A percentile compares a stretch with the other conserved stretches of the same genome.
These are phyloP conservation scores for Colletotrichum incanum DNA, from an alignment of 2,329 filamentous ascomycete species.

Conservation along the genomic window DNA sequence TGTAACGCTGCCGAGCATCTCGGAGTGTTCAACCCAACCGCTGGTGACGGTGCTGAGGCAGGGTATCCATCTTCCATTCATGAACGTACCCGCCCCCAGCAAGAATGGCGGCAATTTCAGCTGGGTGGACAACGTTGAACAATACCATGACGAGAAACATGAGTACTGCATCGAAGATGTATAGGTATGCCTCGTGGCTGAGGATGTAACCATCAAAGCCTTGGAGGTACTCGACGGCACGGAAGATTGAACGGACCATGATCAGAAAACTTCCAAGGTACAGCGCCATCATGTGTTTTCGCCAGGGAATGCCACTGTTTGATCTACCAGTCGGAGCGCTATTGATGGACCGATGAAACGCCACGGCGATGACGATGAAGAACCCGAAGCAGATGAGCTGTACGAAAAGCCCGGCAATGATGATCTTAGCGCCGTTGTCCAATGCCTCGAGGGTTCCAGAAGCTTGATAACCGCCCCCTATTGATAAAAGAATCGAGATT, in stretches of 20 bases:
- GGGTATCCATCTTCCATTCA: conserved; percentile 19
- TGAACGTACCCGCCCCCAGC: neutral
- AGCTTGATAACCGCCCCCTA: conserved; percentile 41
- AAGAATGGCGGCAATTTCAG: conserved; percentile 15
- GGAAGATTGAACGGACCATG: conserved; percentile 58
- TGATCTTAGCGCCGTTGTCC: conserved; percentile 60
- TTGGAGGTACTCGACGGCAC: conserved; percentile 59
- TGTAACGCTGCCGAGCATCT: neutral
- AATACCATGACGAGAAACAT: conserved; percentile 51
- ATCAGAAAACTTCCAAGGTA: conserved; percentile 54
- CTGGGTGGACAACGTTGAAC: conserved; percentile 37
- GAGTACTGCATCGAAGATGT: conserved; percentile 56
- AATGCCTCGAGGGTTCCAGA: conserved; percentile 13
- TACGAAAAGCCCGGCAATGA: conserved; percentile 67
- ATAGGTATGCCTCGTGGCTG: conserved; percentile 54
- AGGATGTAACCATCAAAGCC: conserved; percentile 54
- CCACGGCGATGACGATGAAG: conserved; percentile 64
- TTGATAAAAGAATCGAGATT: neutral
- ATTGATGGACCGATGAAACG: conserved; percentile 60
- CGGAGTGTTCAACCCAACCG: neutral
- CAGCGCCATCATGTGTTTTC: conserved; percentile 49
- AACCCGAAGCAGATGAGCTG: conserved; percentile 70
- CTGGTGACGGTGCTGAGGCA: conserved; percentile 8
- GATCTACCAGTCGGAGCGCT: conserved; percentile 46
- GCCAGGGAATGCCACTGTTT: conserved; percentile 49